A percentile compares a stretch with the other conserved stretches of the same genome.
Conservation (phyloP, 2,329 filamentous ascomycete species). For the Colletotrichum sojae region DNA sequence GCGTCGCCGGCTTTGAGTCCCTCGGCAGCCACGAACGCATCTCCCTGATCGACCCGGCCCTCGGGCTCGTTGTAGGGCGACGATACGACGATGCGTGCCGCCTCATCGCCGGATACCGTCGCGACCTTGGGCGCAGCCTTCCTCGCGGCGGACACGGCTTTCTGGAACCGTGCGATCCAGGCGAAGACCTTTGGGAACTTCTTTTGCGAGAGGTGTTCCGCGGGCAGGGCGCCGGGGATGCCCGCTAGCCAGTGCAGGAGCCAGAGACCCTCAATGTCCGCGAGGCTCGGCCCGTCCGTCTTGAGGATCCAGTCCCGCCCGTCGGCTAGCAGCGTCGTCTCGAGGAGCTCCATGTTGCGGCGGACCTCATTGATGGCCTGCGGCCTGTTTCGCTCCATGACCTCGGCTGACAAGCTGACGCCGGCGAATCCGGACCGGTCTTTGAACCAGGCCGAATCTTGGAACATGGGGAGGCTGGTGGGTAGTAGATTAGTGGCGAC, state of each 20-base stretch:
- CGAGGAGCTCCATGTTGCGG: conserved; percentile 69
- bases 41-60: conserved; percentile 60
- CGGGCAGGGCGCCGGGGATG: conserved; percentile 69
- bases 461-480: conserved; percentile 64
- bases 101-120: conserved; percentile 67
- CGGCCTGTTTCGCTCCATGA: conserved; percentile 53
- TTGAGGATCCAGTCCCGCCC: conserved; percentile 76
- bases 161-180: conserved; percentile 75
- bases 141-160: conserved; percentile 59
- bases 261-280: conserved; percentile 80
- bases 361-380: conserved; percentile 71
- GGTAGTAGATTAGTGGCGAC: conserved; percentile 71
- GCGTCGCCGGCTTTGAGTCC: conserved; percentile 66
- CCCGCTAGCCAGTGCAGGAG: conserved; percentile 75
- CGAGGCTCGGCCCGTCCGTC: conserved; percentile 66
- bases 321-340: conserved; percentile 74
- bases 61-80: conserved; percentile 62
- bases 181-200: conserved; percentile 73
- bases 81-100: conserved; percentile 52
- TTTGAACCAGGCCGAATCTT: conserved; percentile 70
- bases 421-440: conserved; percentile 65
- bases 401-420: conserved; percentile 44
- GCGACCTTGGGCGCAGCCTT: conserved; percentile 51
- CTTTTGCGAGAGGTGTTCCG: conserved; percentile 63
- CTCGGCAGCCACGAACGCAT: conserved; percentile 61